Conservation (phyloP, 208 protist genomes). For the Acanthamoeba sp. region DNA sequence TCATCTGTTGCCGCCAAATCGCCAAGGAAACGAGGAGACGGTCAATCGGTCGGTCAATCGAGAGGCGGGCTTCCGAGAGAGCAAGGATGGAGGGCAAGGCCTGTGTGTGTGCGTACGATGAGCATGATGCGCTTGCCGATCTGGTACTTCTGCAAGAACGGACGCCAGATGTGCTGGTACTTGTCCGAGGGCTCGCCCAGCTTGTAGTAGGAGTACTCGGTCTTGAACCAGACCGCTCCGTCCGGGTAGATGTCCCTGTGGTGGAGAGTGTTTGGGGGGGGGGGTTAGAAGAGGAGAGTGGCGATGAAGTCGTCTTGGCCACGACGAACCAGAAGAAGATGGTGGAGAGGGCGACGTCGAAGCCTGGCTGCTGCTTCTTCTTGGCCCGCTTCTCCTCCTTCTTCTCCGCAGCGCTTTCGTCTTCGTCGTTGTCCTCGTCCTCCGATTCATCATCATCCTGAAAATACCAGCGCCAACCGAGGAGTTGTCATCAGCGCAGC, state of each 20-base stretch:
- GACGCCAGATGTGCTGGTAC: conserved; percentile 27
- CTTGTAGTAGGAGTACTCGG: conserved; percentile 61
- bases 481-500: no score
- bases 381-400: conserved; percentile 9
- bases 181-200: conserved; percentile 34
- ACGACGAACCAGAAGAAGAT: conserved; percentile 38
- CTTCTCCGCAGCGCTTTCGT: neutral
- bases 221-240: conserved; percentile 13
- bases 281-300: neutral
- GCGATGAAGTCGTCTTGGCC: neutral
- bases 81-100: no score
- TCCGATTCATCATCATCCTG: neutral
- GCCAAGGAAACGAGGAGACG: no score
- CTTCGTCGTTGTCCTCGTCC: conserved; percentile 31
- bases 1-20: neutral
- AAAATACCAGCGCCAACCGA: no score
- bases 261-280: neutral
- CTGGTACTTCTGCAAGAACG: conserved; percentile 48
- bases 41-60: no score
- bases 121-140: conserved; percentile 7
- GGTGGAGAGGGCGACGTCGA: conserved; percentile 27
- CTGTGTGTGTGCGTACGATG: neutral
- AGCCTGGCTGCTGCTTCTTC: conserved; percentile 26
- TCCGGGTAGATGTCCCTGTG: conserved; percentile 49
- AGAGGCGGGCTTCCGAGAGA: no score